Evolutionary conservation across 1,284 basidiomycete genomes (phyloP).

Genomic region (Apiotrichum sp.): DNA sequence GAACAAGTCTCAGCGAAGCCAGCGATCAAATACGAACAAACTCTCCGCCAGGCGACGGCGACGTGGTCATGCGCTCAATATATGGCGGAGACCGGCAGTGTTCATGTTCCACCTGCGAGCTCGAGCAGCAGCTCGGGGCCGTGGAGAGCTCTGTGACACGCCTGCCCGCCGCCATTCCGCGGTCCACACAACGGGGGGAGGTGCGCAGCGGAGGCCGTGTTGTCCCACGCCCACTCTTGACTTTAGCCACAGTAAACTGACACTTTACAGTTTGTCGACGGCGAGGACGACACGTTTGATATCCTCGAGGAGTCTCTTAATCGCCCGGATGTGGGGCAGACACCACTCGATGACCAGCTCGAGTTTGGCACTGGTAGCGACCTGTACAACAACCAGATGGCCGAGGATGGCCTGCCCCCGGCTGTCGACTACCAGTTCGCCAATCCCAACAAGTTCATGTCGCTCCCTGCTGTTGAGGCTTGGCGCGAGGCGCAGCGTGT

Average conservation of each 20-base stretch:
- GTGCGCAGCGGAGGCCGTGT: conserved; percentile 1
- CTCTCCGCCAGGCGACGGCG: neutral
- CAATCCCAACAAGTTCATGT: conserved; percentile 39
- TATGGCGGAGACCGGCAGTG: neutral
- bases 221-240: neutral
- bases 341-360: conserved; percentile 34
- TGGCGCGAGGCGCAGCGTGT: conserved; percentile 46
- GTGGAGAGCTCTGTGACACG: neutral
- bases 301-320: conserved; percentile 40
- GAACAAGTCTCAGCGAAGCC: neutral
- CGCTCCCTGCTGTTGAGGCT: conserved; percentile 15
- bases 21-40: conserved; percentile 1
- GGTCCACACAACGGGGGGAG: neutral
- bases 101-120: neutral
- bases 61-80: neutral
- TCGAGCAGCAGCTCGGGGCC: conserved; percentile 1
- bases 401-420: conserved; percentile 65
- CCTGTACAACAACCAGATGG: conserved; percentile 24
- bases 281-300: conserved; percentile 44
- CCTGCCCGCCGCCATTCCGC: neutral
- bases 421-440: conserved; percentile 68
- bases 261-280: conserved; percentile 33
- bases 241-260: neutral
- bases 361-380: conserved; percentile 33
- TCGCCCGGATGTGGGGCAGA: conserved; percentile 36